phyloP scores from a whole-genome alignment of 1,284 basidiomycete genomes.

The Sanghuangporus weigelae region DNA sequence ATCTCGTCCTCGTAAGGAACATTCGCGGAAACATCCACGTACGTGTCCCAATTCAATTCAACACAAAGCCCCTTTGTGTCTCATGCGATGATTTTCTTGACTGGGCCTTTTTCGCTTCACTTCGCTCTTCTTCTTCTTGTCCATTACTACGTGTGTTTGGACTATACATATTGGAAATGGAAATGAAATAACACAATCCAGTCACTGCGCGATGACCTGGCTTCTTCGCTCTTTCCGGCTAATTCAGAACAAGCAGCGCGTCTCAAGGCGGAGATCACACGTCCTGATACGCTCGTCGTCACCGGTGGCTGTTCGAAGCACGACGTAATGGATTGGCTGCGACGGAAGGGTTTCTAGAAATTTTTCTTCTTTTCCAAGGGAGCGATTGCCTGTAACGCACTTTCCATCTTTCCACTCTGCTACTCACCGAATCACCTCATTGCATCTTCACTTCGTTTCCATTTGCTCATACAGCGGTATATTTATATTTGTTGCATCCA shows the following conservation, averaged over 20 bases:
- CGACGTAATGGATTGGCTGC: conserved; percentile 18
- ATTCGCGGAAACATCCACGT: conserved; percentile 42
- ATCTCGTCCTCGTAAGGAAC: conserved; percentile 44
- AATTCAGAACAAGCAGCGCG: conserved; percentile 15
- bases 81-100: not conserved
- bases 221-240: conserved; percentile 18
- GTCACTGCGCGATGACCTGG: conserved; percentile 18
- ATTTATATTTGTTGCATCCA: no score
- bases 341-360: conserved; percentile 16
- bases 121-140: not conserved
- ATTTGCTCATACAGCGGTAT: no score
- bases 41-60: conserved; percentile 19
- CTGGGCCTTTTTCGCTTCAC: not conserved
- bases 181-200: not conserved
- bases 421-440: no score
- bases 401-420: not conserved
- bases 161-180: no score
- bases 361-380: not conserved
- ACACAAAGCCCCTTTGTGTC: conserved; percentile 13
- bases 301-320: conserved; percentile 18
- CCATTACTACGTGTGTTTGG: not conserved
- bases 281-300: conserved; percentile 17
- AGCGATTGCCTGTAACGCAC: no score
- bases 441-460: no score
- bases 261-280: conserved; percentile 15